phyloP scores from a whole-genome alignment of 345 rosid species.

The Hibiscus trionum region DNA sequence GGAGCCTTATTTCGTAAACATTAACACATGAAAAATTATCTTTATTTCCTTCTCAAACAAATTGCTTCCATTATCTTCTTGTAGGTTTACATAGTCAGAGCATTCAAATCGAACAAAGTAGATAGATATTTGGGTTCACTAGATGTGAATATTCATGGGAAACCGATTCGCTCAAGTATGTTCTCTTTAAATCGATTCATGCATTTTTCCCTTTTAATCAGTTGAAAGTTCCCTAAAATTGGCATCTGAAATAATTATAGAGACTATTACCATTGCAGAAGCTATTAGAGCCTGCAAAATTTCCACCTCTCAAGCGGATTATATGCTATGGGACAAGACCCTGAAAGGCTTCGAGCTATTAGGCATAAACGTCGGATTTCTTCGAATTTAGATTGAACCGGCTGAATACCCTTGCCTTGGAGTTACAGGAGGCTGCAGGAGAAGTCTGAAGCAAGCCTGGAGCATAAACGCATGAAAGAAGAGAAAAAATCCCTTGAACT shows the following conservation, averaged over 20 bases:
- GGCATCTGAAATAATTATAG: slow-evolving; percentile 20
- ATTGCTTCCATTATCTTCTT: neutral
- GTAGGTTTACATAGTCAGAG: slow-evolving; percentile 37
- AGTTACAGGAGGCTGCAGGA: neutral
- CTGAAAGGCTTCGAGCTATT: slow-evolving; percentile 23
- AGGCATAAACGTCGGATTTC: slow-evolving; percentile 36
- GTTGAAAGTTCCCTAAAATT: slow-evolving; percentile 2
- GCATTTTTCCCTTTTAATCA: neutral
- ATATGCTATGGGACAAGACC: slow-evolving; percentile 26
- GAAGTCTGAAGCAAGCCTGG: slow-evolving; percentile 13
- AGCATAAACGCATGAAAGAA: slow-evolving; percentile 11
- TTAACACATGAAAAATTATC: neutral
- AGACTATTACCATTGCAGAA: slow-evolving; percentile 26
- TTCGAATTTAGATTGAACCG: slow-evolving; percentile 20
- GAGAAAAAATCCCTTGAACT: slow-evolving; percentile 19
- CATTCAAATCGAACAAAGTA: slow-evolving; percentile 21
- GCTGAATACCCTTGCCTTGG: slow-evolving; percentile 19
- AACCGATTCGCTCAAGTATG: slow-evolving; percentile 5
- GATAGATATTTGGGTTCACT: slow-evolving; percentile 27
- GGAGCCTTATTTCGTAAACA: no score
- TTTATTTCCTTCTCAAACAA: neutral
- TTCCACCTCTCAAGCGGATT: slow-evolving; percentile 15
- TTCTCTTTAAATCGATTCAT: neutral
- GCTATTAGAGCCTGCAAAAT: slow-evolving; percentile 35
- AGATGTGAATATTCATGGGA: neutral